These are phyloP conservation scores for Boletus subcaerulescens DNA, from an alignment of 768 basidiomycete genomes.

Conservation along the genomic window DNA sequence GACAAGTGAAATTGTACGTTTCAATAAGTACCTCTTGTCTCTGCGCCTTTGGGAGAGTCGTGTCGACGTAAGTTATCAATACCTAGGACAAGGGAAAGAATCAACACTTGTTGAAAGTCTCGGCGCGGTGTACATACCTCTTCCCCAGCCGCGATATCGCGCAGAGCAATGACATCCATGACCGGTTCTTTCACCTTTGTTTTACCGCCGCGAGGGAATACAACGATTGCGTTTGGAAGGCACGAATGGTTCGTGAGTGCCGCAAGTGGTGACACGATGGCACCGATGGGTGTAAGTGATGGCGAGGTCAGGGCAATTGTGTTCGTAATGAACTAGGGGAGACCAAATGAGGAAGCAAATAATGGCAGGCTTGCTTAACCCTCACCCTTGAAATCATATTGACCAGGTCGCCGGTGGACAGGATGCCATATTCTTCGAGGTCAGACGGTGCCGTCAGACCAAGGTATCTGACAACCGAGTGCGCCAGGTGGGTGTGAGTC, in stretches of 20 bases:
- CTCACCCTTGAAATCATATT: slow-evolving; percentile 70
- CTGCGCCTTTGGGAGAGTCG: slow-evolving; percentile 57
- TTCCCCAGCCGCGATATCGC: slow-evolving; percentile 58
- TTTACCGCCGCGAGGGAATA: slow-evolving; percentile 66
- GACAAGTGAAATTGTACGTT: slow-evolving; percentile 78
- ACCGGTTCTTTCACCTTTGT: slow-evolving; percentile 47
- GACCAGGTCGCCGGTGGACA: slow-evolving; percentile 60
- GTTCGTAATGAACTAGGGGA: slow-evolving; percentile 79
- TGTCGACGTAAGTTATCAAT: slow-evolving; percentile 81
- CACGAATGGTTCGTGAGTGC: slow-evolving; percentile 91
- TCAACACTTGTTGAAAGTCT: neutral
- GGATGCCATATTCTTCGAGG: slow-evolving; percentile 54
- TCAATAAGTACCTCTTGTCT: slow-evolving; percentile 60
- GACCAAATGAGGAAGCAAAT: neutral
- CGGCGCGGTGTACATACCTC: slow-evolving; percentile 48
- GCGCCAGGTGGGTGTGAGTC: slow-evolving; percentile 66
- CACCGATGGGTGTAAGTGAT: slow-evolving; percentile 76
- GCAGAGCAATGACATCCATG: slow-evolving; percentile 73
- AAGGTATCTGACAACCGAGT: slow-evolving; percentile 71
- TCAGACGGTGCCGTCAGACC: slow-evolving; percentile 57
- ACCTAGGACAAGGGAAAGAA: slow-evolving; percentile 45
- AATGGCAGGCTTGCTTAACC: neutral
- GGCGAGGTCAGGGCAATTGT: slow-evolving; percentile 84
- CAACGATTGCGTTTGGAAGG: slow-evolving; percentile 84
- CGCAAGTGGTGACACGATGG: slow-evolving; percentile 73